Evolutionary conservation across 2,329 filamentous ascomycete species (phyloP), one percentile per base, ranked within the genome.

Genomic region (Penicillium sp.): DNA sequence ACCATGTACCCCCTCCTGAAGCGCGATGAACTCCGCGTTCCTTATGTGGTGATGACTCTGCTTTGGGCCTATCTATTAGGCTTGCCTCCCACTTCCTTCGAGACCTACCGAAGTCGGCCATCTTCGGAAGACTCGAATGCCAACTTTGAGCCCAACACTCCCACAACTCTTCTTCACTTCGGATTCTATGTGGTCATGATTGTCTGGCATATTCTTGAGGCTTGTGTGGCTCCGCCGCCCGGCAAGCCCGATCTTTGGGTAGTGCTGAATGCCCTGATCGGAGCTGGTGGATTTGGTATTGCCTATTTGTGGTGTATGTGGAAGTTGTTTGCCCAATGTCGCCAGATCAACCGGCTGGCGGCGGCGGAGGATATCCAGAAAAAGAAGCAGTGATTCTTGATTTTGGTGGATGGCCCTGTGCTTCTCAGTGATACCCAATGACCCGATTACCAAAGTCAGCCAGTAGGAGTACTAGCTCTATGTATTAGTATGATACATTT

Each of bases 211-310:
- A 72, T 90, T 11, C 76, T 85, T 0, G 90, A 96, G 62, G 81
- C 82, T 1, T 85, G 85, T 56, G 74, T 91, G 1, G 57, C 72
- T 9, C 86, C 92, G 13, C 92, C 93, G 4, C 64, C 76, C 0
- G 80, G 82, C 54, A 97, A 96, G 74, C 94, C 94, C 0, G 94
- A 99, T 75, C 76, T 99, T 1, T 99, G 93, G 93, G 87, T 95
- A 3, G 92, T 99, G 2, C 82, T 86, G 11, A 99, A 99, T 67
- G 91, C 94, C 8, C 85, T 91, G 16, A 75, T 97, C 19, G 94
- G 94, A 7, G 90, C 90, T 19, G 86, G 84, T 4, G 94, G 91
- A 0, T 99, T 97, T 70, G 83, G 83, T 0, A 75, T 96, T 32
- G 95, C 91, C 72, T 97, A 97, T 71, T 67, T 94, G 7, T 99